Conservation (phyloP, 345 rosid species). For the Syzygium grande region DNA sequence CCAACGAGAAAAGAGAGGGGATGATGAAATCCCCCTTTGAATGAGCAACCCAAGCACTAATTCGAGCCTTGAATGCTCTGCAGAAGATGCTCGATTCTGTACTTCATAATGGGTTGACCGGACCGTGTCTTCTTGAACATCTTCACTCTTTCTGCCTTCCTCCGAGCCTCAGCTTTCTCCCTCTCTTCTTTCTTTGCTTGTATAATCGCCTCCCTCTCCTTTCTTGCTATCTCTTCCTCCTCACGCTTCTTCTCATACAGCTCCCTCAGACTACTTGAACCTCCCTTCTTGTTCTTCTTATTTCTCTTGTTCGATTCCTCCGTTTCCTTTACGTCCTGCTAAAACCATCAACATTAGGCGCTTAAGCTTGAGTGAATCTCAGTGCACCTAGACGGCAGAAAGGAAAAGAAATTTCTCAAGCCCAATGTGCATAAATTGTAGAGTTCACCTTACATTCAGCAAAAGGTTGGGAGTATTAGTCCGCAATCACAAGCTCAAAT, state of each 20-base stretch:
- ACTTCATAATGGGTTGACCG: conserved; percentile 93
- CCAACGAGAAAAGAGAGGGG: not conserved
- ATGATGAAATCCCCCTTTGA: not conserved
- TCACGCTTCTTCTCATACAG: conserved; percentile 59
- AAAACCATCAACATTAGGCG: not conserved
- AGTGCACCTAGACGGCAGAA: not conserved
- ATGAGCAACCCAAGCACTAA: not conserved
- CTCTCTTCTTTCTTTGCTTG: conserved; percentile 60
- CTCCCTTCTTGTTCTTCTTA: conserved; percentile 21
- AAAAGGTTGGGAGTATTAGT: not conserved
- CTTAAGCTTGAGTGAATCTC: not conserved
- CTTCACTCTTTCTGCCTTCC: conserved; percentile 54
- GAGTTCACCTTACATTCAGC: not conserved
- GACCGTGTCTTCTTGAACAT: conserved; percentile 67
- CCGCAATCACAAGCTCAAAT: not conserved
- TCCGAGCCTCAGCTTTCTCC: conserved; percentile 58
- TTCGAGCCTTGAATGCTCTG: conserved; percentile 52
- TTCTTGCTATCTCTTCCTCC: conserved; percentile 59
- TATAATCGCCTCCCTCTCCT: conserved; percentile 48
- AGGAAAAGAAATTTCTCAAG: not conserved
- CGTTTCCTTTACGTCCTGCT: conserved; percentile 19
- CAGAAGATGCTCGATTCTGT: conserved; percentile 76
- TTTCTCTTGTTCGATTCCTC: conserved; percentile 12
- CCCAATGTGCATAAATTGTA: not conserved
- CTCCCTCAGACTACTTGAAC: conserved; percentile 25